Percentiles rank a stretch among this genome's conserved stretches.
phyloP scores from a whole-genome alignment of 257 asterid species.

The Cruciata laevipes region DNA sequence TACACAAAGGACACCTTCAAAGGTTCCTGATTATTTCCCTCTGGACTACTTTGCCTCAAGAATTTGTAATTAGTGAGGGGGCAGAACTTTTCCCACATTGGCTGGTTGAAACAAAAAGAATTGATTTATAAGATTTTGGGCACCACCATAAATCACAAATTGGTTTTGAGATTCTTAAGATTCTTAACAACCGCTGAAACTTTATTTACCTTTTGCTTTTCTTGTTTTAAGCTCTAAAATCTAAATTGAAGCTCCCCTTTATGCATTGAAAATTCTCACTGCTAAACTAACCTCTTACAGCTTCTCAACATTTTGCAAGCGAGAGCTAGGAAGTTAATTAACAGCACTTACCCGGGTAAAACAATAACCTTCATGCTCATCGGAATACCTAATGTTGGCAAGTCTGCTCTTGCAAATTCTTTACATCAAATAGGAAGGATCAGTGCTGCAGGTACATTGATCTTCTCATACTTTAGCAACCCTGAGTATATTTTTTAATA shows the following conservation, averaged over 20 bases:
- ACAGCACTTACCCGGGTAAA: conserved; percentile 25
- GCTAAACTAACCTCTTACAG: conserved; percentile 38
- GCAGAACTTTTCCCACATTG: no score
- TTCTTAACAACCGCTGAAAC: neutral
- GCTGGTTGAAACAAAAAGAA: no score
- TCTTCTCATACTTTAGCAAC: conserved; percentile 2
- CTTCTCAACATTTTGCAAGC: conserved; percentile 72
- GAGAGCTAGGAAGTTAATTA: conserved; percentile 58
- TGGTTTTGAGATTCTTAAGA: no score
- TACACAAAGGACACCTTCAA: neutral
- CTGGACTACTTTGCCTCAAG: neutral
- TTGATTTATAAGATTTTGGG: no score
- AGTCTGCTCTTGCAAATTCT: conserved; percentile 89
- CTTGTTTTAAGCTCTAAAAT: no score
- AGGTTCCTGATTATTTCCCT: neutral
- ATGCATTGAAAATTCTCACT: neutral
- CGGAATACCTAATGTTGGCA: conserved; percentile 91
- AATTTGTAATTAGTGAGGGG: no score
- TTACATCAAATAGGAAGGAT: conserved; percentile 92
- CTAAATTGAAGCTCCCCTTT: neutral
- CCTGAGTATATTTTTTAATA: neutral
- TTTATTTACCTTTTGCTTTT: neutral
- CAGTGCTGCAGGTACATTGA: conserved; percentile 66
- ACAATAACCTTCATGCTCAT: conserved; percentile 63
- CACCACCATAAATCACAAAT: no score